Percentiles rank a stretch among this genome's conserved stretches.
Conservation (phyloP, 192 early-diverging fungal genomes). For the Linnemannia hyalina region DNA sequence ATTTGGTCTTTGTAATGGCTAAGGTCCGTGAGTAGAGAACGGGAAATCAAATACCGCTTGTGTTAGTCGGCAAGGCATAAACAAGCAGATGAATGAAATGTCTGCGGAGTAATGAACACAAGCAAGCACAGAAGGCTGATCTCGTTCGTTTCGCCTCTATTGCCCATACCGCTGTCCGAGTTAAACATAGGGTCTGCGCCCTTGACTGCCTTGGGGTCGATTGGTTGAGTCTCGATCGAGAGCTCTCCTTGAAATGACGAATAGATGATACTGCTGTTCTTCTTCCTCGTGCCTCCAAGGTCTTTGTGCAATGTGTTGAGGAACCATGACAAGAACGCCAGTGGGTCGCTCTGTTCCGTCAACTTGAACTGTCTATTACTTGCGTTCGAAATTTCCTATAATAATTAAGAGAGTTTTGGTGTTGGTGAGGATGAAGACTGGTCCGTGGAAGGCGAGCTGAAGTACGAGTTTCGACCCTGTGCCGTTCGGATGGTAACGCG, state of each 20-base stretch:
- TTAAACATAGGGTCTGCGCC: constrained; percentile 56
- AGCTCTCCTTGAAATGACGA: constrained; percentile 90
- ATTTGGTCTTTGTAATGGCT: constrained; percentile 67
- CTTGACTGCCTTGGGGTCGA: constrained; percentile 60
- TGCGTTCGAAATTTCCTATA: constrained; percentile 84
- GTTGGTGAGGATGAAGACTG: background rate
- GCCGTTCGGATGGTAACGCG: background rate
- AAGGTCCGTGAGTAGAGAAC: background rate
- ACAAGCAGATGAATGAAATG: background rate
- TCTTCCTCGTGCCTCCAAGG: constrained; percentile 85
- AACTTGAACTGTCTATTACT: constrained; percentile 85
- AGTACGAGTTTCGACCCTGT: background rate
- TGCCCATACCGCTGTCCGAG: constrained; percentile 59
- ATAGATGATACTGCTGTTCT: constrained; percentile 83
- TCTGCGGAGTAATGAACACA: background rate
- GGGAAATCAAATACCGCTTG: background rate
- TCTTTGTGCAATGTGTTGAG: constrained; percentile 91
- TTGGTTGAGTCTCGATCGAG: constrained; percentile 74
- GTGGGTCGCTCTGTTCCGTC: constrained; percentile 84
- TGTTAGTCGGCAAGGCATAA: background rate
- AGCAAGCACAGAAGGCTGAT: constrained; percentile 15
- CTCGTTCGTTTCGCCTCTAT: background rate
- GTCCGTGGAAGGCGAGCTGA: background rate
- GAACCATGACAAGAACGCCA: constrained; percentile 93
- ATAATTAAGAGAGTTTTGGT: background rate